Percentiles rank a stretch among this genome's conserved stretches.
phyloP scores from a whole-genome alignment of 2,329 filamentous ascomycete genomes.

The Metarhizium sp. region DNA sequence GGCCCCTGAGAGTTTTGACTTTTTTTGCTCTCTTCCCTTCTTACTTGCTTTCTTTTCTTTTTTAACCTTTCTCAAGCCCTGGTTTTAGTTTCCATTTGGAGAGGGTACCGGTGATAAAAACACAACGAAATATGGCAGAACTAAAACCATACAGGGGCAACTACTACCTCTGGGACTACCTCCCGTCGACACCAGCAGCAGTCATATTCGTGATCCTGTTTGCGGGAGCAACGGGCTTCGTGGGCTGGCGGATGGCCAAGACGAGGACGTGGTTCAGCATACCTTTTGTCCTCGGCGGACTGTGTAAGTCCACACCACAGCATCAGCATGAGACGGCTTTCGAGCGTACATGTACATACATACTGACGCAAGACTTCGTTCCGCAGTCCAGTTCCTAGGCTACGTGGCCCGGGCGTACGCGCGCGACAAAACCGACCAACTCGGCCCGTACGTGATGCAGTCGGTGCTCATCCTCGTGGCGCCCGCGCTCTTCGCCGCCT shows the following conservation, averaged over 20 bases:
- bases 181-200: constrained; percentile 35
- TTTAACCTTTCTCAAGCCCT: too few relatives aligned
- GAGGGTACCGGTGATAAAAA: not conserved
- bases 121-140: constrained; percentile 15
- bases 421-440: constrained; percentile 17
- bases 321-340: too few relatives aligned
- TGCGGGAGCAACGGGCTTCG: constrained; percentile 27
- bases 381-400: constrained; percentile 33
- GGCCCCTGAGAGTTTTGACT: too few relatives aligned
- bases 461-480: constrained; percentile 34
- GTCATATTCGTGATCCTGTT: constrained; percentile 38
- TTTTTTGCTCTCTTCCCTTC: too few relatives aligned
- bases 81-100: too few relatives aligned
- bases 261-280: constrained; percentile 41
- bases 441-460: constrained; percentile 32
- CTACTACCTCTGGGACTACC: constrained; percentile 25
- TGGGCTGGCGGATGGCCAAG: constrained; percentile 32
- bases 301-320: constrained; percentile 28
- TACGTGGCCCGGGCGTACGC: constrained; percentile 25
- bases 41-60: too few relatives aligned
- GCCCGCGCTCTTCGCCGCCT: constrained; percentile 37
- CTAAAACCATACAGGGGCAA: constrained; percentile 19
- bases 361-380: too few relatives aligned
- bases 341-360: too few relatives aligned
- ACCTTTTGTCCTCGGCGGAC: constrained; percentile 35